phyloP scores from a whole-genome alignment of 495 filamentous ascomycete genomes.

The Aspergillus haitiensis region DNA sequence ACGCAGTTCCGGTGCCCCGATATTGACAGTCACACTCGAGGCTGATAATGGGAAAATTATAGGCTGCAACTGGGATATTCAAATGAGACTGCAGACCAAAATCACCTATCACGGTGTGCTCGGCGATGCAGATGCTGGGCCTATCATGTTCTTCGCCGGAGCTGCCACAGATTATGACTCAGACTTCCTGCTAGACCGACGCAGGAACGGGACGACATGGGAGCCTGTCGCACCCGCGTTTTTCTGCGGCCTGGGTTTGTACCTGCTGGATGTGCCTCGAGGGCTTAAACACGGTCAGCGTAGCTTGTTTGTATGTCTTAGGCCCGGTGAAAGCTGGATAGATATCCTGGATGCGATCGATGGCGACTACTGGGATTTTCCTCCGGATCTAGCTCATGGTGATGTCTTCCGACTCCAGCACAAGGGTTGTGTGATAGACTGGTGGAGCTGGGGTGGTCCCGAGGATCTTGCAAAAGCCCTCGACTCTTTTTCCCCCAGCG shows the following conservation, averaged over 20 bases:
- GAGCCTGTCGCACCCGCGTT: constrained; percentile 1
- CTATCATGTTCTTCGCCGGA: neutral
- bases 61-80: neutral
- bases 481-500: neutral
- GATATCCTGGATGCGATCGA: neutral
- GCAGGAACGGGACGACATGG: neutral
- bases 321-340: constrained; percentile 2
- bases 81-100: constrained; percentile 3
- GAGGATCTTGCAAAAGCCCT: constrained; percentile 2
- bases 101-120: constrained; percentile 6
- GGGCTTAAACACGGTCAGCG: neutral
- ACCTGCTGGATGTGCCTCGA: neutral
- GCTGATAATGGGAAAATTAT: constrained; percentile 3
- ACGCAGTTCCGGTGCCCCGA: constrained; percentile 2
- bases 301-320: constrained; percentile 2
- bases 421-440: constrained; percentile 5
- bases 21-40: neutral
- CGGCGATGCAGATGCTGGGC: neutral
- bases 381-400: constrained; percentile 3
- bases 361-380: constrained; percentile 1
- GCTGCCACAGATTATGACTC: neutral
- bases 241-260: neutral
- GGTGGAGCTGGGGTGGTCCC: constrained; percentile 5
- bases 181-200: constrained; percentile 9
- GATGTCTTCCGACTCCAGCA: constrained; percentile 5